Base-by-base conservation (phyloP, 768 basidiomycete genomes). In the Rhodotorula paludigena region DNA sequence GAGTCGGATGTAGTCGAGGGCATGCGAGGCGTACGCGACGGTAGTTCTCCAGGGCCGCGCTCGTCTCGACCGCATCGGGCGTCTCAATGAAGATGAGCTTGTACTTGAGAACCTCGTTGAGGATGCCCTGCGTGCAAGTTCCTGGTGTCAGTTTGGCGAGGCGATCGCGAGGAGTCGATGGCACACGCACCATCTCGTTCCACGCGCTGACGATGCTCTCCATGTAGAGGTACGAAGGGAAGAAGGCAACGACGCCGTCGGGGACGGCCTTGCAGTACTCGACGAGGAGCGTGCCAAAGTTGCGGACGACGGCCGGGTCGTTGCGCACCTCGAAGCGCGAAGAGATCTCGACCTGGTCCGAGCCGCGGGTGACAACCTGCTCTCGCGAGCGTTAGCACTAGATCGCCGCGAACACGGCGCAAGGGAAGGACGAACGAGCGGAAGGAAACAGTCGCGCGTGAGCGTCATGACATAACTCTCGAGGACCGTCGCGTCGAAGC, bases 201-300 rank as follows among this genome's bases (percentile, higher is more conserved):
- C 96, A 99, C n/a, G 96, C 96, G 4, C 92, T 92, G 18, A 98
- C 96, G 66, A 99, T 99, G 32, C 90, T 92, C 79, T 99, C 96
- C 96, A 99, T 99, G 79, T 99, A 99, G 21, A 99, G 85, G 80
- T 99, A 99, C 79, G 90, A 92, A 28, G 96, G 96, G 80, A 99
- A 99, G 83, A 99, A 99, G 8, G 92, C 93, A 28, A 98, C 96
- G 68, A 99, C 89, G 20, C 96, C 96, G 78, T 99, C 96, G 14
- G 96, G 96, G 3, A 99, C 93, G 60, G 90, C 91, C 77, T 93
- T 93, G 81, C 90, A 90, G 82, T 96, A 98, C 78, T 99, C 96
- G 69, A 98, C 86, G 45, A 99, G 85, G 78, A 99, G 96, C 76
- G 89, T 96, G 32, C 96, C 96, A 76, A 98, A 99, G 78, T 99